These are phyloP conservation scores for Glomus cerebriforme DNA, from an alignment of 192 early-diverging fungal species.

Conservation along the genomic window DNA sequence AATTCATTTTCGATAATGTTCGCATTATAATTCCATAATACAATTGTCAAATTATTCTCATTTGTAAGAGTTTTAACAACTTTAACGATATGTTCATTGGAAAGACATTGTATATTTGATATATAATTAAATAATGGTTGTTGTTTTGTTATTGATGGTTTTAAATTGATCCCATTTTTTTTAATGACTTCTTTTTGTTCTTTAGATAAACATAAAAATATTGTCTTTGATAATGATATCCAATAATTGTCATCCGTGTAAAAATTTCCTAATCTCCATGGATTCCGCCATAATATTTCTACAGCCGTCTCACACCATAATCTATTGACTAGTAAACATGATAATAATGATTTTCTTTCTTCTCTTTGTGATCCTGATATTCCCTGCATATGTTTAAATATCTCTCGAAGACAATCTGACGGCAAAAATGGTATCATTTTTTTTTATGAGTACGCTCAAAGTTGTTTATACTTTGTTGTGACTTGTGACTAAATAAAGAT, in stretches of 20 bases:
- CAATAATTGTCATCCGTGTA: background rate
- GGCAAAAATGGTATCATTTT: background rate
- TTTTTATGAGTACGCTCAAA: background rate
- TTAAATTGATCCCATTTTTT: background rate
- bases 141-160: background rate
- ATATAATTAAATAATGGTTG: background rate
- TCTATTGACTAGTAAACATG: constrained; percentile 8
- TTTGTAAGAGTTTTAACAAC: background rate
- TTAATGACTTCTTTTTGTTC: background rate
- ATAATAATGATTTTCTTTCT: background rate
- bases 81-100: background rate
- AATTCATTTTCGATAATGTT: constrained; percentile 7
- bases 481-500: background rate
- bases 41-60: background rate
- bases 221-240: background rate
- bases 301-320: constrained; percentile 5
- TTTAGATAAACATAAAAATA: constrained; percentile 2
- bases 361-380: background rate
- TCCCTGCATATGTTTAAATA: background rate
- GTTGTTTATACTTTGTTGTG: background rate
- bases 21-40: background rate
- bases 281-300: constrained; percentile 1
- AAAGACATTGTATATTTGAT: background rate
- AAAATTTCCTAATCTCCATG: background rate
- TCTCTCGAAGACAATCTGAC: background rate